These are phyloP conservation scores for Artemisia annua DNA, from an alignment of 129 eudicot genomes.

Conservation along the genomic window DNA sequence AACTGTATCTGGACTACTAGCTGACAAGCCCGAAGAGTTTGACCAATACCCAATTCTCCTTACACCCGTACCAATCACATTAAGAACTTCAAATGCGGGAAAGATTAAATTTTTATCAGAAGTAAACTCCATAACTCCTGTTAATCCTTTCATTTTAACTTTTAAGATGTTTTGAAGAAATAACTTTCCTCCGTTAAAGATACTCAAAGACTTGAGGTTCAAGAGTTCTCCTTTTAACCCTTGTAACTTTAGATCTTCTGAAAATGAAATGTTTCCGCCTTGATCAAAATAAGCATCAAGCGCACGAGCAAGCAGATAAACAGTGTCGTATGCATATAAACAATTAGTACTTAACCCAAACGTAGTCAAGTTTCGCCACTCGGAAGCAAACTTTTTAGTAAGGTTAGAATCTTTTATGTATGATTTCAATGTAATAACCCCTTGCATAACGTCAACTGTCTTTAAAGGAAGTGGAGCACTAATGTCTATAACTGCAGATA, in stretches of 20 bases:
- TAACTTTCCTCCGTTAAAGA: slow-evolving; percentile 59
- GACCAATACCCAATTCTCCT: slow-evolving; percentile 83
- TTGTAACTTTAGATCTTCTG: slow-evolving; percentile 43
- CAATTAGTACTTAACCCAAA: slow-evolving; percentile 53
- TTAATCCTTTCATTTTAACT: slow-evolving; percentile 61
- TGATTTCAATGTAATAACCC: slow-evolving; percentile 48
- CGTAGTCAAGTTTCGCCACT: slow-evolving; percentile 55
- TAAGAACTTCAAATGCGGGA: slow-evolving; percentile 76
- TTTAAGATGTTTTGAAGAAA: slow-evolving; percentile 46
- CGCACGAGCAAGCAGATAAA: slow-evolving; percentile 74
- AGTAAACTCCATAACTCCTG: slow-evolving; percentile 57
- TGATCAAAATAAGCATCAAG: slow-evolving; percentile 51
- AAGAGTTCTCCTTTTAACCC: slow-evolving; percentile 28
- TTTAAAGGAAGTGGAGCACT: slow-evolving; percentile 38
- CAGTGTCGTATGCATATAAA: slow-evolving; percentile 71
- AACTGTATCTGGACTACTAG: slow-evolving; percentile 51
- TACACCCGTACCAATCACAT: slow-evolving; percentile 72
- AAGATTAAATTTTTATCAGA: slow-evolving; percentile 39
- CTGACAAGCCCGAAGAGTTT: slow-evolving; percentile 65
- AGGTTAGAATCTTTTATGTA: slow-evolving; percentile 51
- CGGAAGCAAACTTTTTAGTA: slow-evolving; percentile 46
- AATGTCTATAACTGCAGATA: slow-evolving; percentile 55
- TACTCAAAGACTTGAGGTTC: slow-evolving; percentile 50
- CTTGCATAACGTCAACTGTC: slow-evolving; percentile 43
- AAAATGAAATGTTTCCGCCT: slow-evolving; percentile 64